phyloP scores from a whole-genome alignment of 2,329 filamentous ascomycete genomes.

The Periconia sp. region DNA sequence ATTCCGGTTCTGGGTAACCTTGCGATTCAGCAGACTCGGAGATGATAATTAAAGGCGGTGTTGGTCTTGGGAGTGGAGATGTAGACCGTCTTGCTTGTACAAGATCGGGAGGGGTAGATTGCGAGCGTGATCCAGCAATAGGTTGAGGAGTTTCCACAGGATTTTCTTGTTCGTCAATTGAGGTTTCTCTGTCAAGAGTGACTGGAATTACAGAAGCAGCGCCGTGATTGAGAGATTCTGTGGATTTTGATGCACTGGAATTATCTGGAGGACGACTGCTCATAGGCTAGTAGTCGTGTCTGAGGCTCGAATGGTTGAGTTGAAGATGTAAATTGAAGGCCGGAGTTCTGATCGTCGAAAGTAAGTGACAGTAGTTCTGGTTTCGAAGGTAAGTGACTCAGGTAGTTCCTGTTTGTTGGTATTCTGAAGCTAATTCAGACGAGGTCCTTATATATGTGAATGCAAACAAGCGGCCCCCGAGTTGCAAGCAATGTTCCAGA shows the following conservation, averaged over 20 bases:
- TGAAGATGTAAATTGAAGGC: background rate
- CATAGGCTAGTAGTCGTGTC: conserved; percentile 22
- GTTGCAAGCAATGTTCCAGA: conserved; percentile 12
- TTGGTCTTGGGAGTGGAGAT: conserved; percentile 3
- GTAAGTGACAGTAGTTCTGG: conserved; percentile 1
- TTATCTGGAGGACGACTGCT: conserved; percentile 24
- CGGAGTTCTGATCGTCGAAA: conserved; percentile 1
- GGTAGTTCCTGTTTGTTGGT: conserved; percentile 8
- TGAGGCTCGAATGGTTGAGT: conserved; percentile 1
- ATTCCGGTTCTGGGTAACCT: conserved; percentile 11
- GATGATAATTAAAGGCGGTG: conserved; percentile 26
- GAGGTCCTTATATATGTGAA: conserved; percentile 35
- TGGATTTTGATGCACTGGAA: conserved; percentile 31
- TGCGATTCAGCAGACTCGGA: conserved; percentile 16
- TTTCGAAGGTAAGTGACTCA: conserved; percentile 7
- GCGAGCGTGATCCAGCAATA: conserved; percentile 21
- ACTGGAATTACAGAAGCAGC: conserved; percentile 14
- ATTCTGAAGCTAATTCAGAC: too few relatives aligned
- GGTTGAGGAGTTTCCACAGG: conserved; percentile 28
- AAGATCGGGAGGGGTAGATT: conserved; percentile 10
- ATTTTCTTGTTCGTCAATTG: conserved; percentile 7
- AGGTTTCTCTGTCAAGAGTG: conserved; percentile 11
- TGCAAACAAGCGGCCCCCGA: conserved; percentile 16
- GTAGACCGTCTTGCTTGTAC: conserved; percentile 3
- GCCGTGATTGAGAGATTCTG: conserved; percentile 15